A percentile compares a stretch with the other conserved stretches of the same genome.
Evolutionary conservation across 1,284 basidiomycete genomes (phyloP).

Genomic region (Mycena citricolor): DNA sequence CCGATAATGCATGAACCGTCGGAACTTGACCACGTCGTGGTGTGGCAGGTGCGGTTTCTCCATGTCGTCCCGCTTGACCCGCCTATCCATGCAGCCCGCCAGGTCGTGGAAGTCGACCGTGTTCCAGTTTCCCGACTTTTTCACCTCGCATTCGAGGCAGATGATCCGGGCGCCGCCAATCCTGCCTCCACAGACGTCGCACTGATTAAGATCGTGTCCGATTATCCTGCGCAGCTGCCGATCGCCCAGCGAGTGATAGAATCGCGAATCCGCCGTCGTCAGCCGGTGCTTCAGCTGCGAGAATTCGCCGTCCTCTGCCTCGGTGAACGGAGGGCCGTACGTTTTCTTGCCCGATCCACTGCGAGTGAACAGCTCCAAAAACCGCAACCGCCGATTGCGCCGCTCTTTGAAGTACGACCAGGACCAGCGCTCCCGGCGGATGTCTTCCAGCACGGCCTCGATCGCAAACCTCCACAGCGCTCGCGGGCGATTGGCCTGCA

Average conservation of each 20-base stretch:
- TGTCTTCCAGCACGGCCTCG: constrained; percentile 1
- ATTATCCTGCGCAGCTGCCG: constrained; percentile 1
- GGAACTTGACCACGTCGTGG: constrained; percentile 21
- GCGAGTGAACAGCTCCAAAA: constrained; percentile 7
- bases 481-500: constrained; percentile 1
- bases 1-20: constrained; percentile 18
- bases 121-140: too few species aligned
- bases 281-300: neutral
- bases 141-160: too few species aligned
- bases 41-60: constrained; percentile 20
- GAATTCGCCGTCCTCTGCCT: neutral
- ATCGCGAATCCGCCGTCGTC: neutral
- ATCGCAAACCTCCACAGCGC: constrained; percentile 8
- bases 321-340: neutral
- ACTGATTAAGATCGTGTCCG: neutral
- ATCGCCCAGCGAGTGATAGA: constrained; percentile 3
- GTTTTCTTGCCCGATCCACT: too few species aligned
- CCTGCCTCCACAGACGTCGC: constrained; percentile 6
- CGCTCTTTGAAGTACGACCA: constrained; percentile 4
- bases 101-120: constrained; percentile 29
- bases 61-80: constrained; percentile 23
- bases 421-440: constrained; percentile 3
- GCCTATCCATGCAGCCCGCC: constrained; percentile 18
- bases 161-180: constrained; percentile 9
- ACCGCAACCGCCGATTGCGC: constrained; percentile 1